Percentiles rank a stretch among this genome's conserved stretches.
Conservation (phyloP, 2,329 filamentous ascomycete species). For the Claviceps africana region DNA sequence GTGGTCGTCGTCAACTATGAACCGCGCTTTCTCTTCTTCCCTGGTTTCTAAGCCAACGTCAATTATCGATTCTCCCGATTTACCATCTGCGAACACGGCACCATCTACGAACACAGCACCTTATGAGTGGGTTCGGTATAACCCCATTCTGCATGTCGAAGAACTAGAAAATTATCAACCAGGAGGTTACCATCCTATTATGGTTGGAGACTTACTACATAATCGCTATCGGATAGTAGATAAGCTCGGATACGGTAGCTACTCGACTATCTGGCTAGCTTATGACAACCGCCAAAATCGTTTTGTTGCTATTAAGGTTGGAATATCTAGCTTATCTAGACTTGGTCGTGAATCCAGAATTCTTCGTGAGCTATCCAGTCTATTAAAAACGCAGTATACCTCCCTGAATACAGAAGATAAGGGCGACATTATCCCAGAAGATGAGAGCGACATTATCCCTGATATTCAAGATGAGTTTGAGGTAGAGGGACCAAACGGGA, state of each 20-base stretch:
- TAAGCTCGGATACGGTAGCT: not conserved
- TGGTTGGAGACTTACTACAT: not conserved
- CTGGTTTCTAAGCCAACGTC: too few relatives aligned
- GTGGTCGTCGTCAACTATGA: too few relatives aligned
- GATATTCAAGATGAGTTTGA: not conserved
- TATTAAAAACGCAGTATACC: not conserved
- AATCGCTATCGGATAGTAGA: not conserved
- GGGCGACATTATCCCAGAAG: too few relatives aligned
- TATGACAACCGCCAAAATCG: not conserved
- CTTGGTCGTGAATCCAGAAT: not conserved
- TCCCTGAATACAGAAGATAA: too few relatives aligned
- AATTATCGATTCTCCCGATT: too few relatives aligned
- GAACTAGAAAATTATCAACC: not conserved
- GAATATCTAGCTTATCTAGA: not conserved
- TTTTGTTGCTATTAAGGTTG: not conserved
- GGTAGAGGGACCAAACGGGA: not conserved
- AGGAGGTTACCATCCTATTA: not conserved
- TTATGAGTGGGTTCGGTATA: not conserved
- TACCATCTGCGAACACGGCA: too few relatives aligned
- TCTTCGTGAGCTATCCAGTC: not conserved
- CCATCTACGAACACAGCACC: too few relatives aligned
- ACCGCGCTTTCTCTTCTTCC: too few relatives aligned
- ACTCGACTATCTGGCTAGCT: not conserved
- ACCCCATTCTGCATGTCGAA: not conserved
- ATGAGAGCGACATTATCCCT: not conserved